Evolutionary conservation across 257 asterid species (phyloP).

Genomic region (Henckelia pumila): DNA sequence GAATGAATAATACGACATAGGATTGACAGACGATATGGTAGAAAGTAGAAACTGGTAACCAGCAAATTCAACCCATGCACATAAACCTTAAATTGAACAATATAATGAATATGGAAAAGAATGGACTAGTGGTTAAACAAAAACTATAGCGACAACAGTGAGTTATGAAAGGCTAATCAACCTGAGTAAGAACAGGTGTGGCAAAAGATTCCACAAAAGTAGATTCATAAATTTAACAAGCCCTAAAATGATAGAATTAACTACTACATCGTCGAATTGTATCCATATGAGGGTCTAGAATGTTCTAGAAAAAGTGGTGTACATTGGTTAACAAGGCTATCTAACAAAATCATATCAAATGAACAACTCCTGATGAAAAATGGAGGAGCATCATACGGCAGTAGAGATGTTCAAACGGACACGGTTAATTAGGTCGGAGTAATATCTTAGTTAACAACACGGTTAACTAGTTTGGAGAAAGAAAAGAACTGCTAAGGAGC

Average conservation of each 20-base stretch:
- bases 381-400: neutral
- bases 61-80: neutral
- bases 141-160: neutral
- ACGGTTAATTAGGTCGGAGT: too few relatives aligned
- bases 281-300: neutral
- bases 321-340: slow-evolving; percentile 5
- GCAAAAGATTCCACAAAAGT: slow-evolving; percentile 1
- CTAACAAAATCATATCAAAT: neutral
- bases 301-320: slow-evolving; percentile 2
- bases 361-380: neutral
- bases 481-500: too few relatives aligned
- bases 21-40: slow-evolving; percentile 5
- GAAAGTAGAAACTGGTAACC: neutral
- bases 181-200: neutral
- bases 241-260: slow-evolving; percentile 1
- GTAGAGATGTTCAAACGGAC: neutral
- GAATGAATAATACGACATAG: neutral
- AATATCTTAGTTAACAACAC: too few relatives aligned
- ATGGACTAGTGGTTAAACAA: neutral
- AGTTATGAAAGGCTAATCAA: neutral
- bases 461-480: too few relatives aligned
- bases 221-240: neutral
- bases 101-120: neutral
- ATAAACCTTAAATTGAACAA: neutral
- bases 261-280: neutral